Evolutionary conservation across 2,329 filamentous ascomycete species (phyloP), one percentile per base, ranked within the genome.

Genomic region (Cladophialophora yegresii): DNA sequence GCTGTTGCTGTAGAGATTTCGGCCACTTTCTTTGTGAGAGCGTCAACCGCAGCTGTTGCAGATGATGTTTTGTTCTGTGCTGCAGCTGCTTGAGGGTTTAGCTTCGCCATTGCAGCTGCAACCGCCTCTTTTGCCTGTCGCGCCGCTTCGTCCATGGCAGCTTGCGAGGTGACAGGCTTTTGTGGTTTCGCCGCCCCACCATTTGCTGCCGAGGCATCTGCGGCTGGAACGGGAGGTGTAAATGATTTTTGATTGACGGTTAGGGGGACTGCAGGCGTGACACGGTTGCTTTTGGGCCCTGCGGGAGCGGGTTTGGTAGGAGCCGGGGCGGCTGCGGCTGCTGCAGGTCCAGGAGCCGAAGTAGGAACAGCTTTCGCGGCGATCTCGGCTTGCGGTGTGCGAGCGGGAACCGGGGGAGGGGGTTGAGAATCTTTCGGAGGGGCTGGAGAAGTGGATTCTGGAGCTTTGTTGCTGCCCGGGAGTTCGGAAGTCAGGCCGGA

Each of bases 21-120:
- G 60, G 75, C 75, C 69, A 82, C 77, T 68, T 78, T 78, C 63
- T 77, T 79, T 4, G 80, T 76, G 36, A 82, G 64, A 49, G 73
- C 72, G 12, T 82, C 80, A 45, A 81, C 72, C 2, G 75, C 72
- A 8, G 67, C 68, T 26, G 72, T 72, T 53, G 74, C 71, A 10
- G 78, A 76, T 62, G 78, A 75, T 4, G 78, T 75, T 61, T 70
- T 70, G 43, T 66, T 58, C 55, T 67, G 67, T 16, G 60, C 54
- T 16, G 69, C 60, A 13, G 69, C 67, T 40, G 73, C 61, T 36
- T 67, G 67, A 22, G 72, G 71, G 49, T 70, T 70, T 43, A 83
- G 68, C 66, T 83, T 83, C 16, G 81, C 81, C 81, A 83, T 82
- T 3, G 81, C 81, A 22, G 78, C 78, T 28, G 79, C 80, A 58